These are phyloP conservation scores for Furcasterigmium furcatum DNA, from an alignment of 2,329 filamentous ascomycete genomes.

Conservation along the genomic window DNA sequence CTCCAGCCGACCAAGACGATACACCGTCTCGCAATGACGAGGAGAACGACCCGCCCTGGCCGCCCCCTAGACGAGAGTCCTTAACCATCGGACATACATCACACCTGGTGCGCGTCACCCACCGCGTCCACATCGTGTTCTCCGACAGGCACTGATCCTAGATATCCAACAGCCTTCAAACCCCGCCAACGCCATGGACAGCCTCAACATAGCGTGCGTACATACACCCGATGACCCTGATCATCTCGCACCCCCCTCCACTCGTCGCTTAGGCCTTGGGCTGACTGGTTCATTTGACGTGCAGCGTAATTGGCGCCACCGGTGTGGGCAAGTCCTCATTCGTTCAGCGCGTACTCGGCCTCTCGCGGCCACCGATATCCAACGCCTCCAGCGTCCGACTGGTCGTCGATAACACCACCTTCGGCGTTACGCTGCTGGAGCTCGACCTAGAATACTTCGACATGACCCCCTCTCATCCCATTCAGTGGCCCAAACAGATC, in stretches of 20 bases:
- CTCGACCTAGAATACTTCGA: slow-evolving; percentile 65
- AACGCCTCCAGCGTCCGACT: slow-evolving; percentile 56
- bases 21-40: slow-evolving; percentile 31
- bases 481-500: slow-evolving; percentile 66
- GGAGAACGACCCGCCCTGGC: slow-evolving; percentile 33
- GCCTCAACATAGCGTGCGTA: slow-evolving; percentile 53
- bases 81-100: slow-evolving; percentile 34
- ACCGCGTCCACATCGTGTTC: slow-evolving; percentile 5
- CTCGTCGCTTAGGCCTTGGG: neutral
- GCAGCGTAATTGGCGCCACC: slow-evolving; percentile 56
- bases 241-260: neutral
- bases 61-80: slow-evolving; percentile 45
- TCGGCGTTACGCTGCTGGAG: slow-evolving; percentile 61
- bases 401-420: slow-evolving; percentile 53
- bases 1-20: slow-evolving; percentile 15
- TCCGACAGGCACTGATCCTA: neutral
- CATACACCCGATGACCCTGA: neutral
- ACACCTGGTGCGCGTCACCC: slow-evolving; percentile 30
- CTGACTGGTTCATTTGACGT: neutral
- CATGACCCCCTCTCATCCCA: slow-evolving; percentile 52
- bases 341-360: slow-evolving; percentile 59
- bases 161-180: slow-evolving; percentile 6
- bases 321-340: slow-evolving; percentile 68
- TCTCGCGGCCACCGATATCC: slow-evolving; percentile 48
- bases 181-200: slow-evolving; percentile 44